phyloP scores from a whole-genome alignment of 2,329 filamentous ascomycete genomes.

The Hypoxylon sp. region DNA sequence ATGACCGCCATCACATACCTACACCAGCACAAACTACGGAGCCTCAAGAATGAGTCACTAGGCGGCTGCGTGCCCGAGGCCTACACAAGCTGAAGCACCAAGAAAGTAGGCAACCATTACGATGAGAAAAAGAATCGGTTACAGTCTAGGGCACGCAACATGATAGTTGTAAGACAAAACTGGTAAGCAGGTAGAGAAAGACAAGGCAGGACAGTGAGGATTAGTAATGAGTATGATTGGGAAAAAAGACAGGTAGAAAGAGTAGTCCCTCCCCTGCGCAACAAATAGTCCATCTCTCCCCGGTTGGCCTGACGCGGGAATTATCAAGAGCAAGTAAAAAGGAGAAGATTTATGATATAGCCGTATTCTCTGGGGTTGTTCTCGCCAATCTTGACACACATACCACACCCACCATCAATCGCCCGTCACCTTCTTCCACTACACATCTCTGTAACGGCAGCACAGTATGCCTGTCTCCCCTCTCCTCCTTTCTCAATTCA shows the following conservation, averaged over 20 bases:
- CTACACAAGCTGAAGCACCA: no score
- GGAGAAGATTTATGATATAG: conserved; percentile 60
- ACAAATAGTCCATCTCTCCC: conserved; percentile 45
- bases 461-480: conserved; percentile 38
- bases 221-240: conserved; percentile 45
- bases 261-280: conserved; percentile 44
- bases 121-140: no score
- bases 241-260: conserved; percentile 45
- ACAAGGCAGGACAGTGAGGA: conserved; percentile 42
- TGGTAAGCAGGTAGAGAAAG: no score
- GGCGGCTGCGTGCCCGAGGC: no score
- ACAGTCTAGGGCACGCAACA: conserved; percentile 4
- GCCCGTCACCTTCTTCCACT: no score
- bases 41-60: conserved; percentile 8
- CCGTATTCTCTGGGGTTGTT: conserved; percentile 50
- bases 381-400: conserved; percentile 50
- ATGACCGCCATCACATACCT: conserved; percentile 6
- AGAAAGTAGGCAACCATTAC: no score
- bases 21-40: conserved; percentile 2
- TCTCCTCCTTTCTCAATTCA: conserved; percentile 38
- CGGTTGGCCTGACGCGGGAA: conserved; percentile 44
- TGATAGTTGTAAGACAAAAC: conserved; percentile 9
- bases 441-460: conserved; percentile 45
- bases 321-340: conserved; percentile 54
- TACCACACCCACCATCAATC: conserved; percentile 46